A percentile compares a stretch with the other conserved stretches of the same genome.
These are phyloP conservation scores for Dichotomopilus funicola DNA, from an alignment of 2,329 filamentous ascomycete species.

Conservation along the genomic window DNA sequence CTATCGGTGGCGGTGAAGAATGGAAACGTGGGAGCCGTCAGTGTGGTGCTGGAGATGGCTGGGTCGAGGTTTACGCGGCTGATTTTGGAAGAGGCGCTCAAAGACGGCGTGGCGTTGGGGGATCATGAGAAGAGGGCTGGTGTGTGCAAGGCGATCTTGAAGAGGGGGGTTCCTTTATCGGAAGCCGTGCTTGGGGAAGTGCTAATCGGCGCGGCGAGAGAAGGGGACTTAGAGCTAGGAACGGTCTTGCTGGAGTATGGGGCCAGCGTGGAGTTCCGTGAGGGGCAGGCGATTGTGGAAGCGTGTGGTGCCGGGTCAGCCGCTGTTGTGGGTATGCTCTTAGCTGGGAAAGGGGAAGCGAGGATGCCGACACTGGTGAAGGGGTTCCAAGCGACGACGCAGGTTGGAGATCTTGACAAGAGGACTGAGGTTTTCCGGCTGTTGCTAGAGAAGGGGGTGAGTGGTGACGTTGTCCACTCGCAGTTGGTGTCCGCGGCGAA, in stretches of 20 bases:
- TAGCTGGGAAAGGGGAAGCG: slow-evolving; percentile 36
- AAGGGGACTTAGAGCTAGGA: slow-evolving; percentile 47
- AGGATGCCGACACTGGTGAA: slow-evolving; percentile 40
- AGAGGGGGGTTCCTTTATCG: slow-evolving; percentile 33
- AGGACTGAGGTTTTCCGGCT: slow-evolving; percentile 45
- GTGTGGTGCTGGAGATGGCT: slow-evolving; percentile 37
- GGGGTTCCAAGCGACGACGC: slow-evolving; percentile 50
- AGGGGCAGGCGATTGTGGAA: slow-evolving; percentile 48
- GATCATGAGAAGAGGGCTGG: slow-evolving; percentile 35
- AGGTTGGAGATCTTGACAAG: slow-evolving; percentile 43
- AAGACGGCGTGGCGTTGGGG: slow-evolving; percentile 37
- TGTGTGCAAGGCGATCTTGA: slow-evolving; percentile 41
- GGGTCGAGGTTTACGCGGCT: slow-evolving; percentile 32
- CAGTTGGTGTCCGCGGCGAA: slow-evolving; percentile 48
- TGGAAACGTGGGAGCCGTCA: slow-evolving; percentile 40
- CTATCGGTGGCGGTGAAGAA: slow-evolving; percentile 40
- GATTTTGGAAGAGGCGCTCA: slow-evolving; percentile 37
- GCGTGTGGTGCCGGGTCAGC: slow-evolving; percentile 46
- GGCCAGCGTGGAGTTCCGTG: slow-evolving; percentile 43
- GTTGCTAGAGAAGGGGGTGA: slow-evolving; percentile 44
- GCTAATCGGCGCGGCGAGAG: slow-evolving; percentile 44
- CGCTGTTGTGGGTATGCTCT: slow-evolving; percentile 44
- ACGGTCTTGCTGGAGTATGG: slow-evolving; percentile 46
- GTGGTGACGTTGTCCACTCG: slow-evolving; percentile 44
- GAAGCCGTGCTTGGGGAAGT: slow-evolving; percentile 42